Evolutionary conservation across 257 asterid species (phyloP).

Genomic region (Solanum neorickii): DNA sequence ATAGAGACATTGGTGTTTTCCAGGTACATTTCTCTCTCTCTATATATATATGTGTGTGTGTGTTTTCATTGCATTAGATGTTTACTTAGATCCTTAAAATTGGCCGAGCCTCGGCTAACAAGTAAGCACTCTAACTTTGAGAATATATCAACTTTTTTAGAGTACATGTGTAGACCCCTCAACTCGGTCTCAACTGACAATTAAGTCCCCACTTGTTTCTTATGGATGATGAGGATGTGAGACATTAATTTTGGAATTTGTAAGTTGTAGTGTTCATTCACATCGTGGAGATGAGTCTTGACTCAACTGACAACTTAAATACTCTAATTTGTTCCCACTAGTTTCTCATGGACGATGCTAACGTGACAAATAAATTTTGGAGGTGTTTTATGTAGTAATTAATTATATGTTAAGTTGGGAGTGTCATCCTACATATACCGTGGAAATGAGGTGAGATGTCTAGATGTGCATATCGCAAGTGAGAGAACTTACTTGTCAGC

Average conservation of each 20-base stretch:
- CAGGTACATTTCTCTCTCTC: slow-evolving; percentile 24
- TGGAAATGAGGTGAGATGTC: neutral
- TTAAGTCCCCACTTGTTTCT: neutral
- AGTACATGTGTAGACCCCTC: neutral
- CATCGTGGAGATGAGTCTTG: neutral
- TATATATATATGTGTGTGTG: too few relatives aligned
- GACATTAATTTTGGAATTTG: neutral
- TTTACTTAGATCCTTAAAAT: neutral
- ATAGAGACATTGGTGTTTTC: slow-evolving; percentile 67
- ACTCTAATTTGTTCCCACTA: too few relatives aligned
- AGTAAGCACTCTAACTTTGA: neutral
- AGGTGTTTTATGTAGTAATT: neutral
- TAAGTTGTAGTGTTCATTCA: neutral
- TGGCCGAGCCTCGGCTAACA: too few relatives aligned
- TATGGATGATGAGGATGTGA: neutral
- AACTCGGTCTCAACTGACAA: neutral
- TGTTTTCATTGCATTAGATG: neutral
- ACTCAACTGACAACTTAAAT: too few relatives aligned
- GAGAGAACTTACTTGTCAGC: neutral
- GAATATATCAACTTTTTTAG: too few relatives aligned
- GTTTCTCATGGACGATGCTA: too few relatives aligned
- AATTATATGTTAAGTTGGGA: too few relatives aligned
- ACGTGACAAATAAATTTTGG: neutral
- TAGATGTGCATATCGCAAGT: neutral
- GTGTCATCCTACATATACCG: too few relatives aligned